These are phyloP conservation scores for Myriosclerotinia curreyana DNA, from an alignment of 2,329 filamentous ascomycete species.

Conservation along the genomic window DNA sequence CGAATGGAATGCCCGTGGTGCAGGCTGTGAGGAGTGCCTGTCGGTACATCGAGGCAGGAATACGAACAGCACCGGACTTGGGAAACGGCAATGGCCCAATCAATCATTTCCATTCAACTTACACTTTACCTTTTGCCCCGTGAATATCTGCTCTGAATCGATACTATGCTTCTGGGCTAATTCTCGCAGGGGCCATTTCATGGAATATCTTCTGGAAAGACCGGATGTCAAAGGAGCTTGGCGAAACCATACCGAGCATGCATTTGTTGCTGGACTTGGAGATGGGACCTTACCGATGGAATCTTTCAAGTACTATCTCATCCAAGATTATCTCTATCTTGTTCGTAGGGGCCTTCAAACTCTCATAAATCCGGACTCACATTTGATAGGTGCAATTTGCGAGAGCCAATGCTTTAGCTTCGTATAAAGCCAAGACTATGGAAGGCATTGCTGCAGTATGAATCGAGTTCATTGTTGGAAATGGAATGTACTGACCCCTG, in stretches of 20 bases:
- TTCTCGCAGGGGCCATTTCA: conserved; percentile 62
- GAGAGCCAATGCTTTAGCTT: conserved; percentile 77
- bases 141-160: conserved; percentile 27
- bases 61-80: conserved; percentile 45
- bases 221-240: conserved; percentile 72
- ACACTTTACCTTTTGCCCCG: conserved; percentile 65
- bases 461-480: conserved; percentile 5
- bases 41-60: conserved; percentile 68
- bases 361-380: background rate
- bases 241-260: conserved; percentile 74
- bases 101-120: conserved; percentile 74
- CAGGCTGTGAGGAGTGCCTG: conserved; percentile 65
- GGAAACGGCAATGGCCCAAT: conserved; percentile 69
- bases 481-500: background rate
- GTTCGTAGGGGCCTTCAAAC: conserved; percentile 45
- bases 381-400: conserved; percentile 72
- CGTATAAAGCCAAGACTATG: conserved; percentile 77
- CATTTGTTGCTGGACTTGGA: conserved; percentile 75
- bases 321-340: conserved; percentile 90
- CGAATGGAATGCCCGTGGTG: conserved; percentile 55
- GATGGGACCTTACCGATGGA: conserved; percentile 70
- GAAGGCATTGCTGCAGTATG: conserved; percentile 68
- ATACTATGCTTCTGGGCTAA: background rate
- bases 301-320: conserved; percentile 82
- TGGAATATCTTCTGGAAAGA: conserved; percentile 77